Base-by-base conservation (phyloP, 768 basidiomycete genomes). In the Auricularia heimuer region DNA sequence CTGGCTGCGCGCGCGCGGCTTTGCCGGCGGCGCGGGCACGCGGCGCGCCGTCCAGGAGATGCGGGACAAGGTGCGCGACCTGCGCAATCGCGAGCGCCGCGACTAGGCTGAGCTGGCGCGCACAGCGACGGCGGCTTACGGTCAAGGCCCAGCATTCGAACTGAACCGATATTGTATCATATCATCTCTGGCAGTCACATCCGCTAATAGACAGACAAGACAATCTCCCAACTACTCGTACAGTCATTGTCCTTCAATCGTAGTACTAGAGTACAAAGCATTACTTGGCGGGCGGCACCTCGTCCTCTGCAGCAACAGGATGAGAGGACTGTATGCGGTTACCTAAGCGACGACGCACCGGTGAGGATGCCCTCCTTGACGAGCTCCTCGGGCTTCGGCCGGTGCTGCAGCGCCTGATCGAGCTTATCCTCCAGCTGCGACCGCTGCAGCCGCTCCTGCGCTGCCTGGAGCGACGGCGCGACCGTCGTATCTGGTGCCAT, bases 1-100 rank as follows among this genome's bases (percentile, higher is more conserved):
- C 21, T 96, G 92, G 91, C 76, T 98, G 63, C 79, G 84, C n/a
- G 77, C 75, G 42, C 77, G 87, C 67, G 94, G 94, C 1, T 98
- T 93, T 93, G 86, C 84, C 1, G 88, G 90, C 12, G 78, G 83
- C 29, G 83, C 80, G n/a, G 89, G 90, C 3, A 81, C 88, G 6
- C 80, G 77, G 69, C 81, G 87, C 44, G 91, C 89, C 12, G 85
- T 85, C 58, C 66, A 69, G 64, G 77, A 78, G 61, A 72, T 78
- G 70, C 73, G 74, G 63, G 78, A 78, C 61, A 64, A 65, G 39
- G 63, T 69, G 34, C 68, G 51, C 64, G 69, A 51, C 21, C 7
- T n/a, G 39, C n/a, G 56, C 24, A 51, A 10, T 10, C 44, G 47
- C 14, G 16, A 51, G 21, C 6, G 16, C 6, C 14, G 47, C 14